Evolutionary conservation across 192 early-diverging fungal species (phyloP), one percentile per base, ranked within the genome.

Genomic region (Mortierella hygrophila): DNA sequence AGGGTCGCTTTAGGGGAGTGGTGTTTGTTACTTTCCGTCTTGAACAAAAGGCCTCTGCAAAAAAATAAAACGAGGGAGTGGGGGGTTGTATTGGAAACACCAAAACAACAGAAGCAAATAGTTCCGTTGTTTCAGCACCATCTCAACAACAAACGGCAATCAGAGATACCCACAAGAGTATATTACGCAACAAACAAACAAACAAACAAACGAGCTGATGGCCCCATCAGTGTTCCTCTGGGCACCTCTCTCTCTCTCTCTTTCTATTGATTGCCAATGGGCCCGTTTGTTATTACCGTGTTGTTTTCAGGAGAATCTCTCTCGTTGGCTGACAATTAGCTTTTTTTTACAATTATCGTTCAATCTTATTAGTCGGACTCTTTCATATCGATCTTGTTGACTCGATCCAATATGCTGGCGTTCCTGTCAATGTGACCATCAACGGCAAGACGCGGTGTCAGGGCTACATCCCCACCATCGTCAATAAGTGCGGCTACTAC

Each of bases 381-480:
- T 90, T 90, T 68, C 79, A 88, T 69, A 72, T 88, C 37, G 76
- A 85, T 23, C 86, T 90, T 11, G 74, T 88, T 16, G 86, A 88
- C 69, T 87, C 85, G 32, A 88, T 90, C 72, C 70, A 75, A 13
- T 88, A 90, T 78, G 89, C 89, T 32, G 82, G 83, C 23, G 80
- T 90, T 7, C 89, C 89, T 23, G 82, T 89, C 74, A 74, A 77
- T 65, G 88, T 88, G 74, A 81, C 84, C 20, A 65, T 81, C 72
- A 74, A 76, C 21, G 78, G 78, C 38, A 69, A 86, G 32, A 81
- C 70, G 5, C 57, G 78, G 18, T 86, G 84, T 54, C 84, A 81
- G 41, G 89, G 89, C 1, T 89, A 85, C 40, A 89, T 89, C 38
- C 89, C 89, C 26, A 89, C 89, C 13, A 88, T 89, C 18, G 89